These are phyloP conservation scores for Xylaria sp. DNA, from an alignment of 2,329 filamentous ascomycete genomes.

Conservation along the genomic window DNA sequence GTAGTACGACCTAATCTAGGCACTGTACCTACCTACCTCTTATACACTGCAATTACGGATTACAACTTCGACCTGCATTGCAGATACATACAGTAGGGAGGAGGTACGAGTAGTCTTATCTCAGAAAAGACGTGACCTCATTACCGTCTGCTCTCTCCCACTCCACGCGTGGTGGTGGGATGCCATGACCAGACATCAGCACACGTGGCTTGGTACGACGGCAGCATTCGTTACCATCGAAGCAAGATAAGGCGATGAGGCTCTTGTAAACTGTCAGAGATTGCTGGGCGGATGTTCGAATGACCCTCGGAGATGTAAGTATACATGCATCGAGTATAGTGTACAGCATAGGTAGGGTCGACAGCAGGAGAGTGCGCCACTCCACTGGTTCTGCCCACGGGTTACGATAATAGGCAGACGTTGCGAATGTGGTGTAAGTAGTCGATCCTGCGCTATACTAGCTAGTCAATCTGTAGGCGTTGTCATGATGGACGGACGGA, in stretches of 20 bases:
- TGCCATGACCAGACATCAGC: conserved; percentile 11
- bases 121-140: neutral
- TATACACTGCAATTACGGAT: neutral
- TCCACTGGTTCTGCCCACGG: neutral
- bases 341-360: too few relatives aligned
- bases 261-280: conserved; percentile 8
- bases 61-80: neutral
- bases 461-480: too few relatives aligned
- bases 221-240: conserved; percentile 16
- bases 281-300: conserved; percentile 11
- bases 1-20: neutral
- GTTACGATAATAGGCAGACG: neutral
- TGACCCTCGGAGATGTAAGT: conserved; percentile 2
- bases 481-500: too few relatives aligned
- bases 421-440: neutral
- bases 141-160: neutral
- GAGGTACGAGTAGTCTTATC: neutral
- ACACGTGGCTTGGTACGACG: conserved; percentile 17
- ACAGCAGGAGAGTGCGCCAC: neutral
- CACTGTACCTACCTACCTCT: too few relatives aligned
- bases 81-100: too few relatives aligned
- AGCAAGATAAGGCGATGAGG: conserved; percentile 4
- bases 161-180: neutral
- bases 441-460: too few relatives aligned
- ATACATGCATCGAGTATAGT: neutral